Conservation (phyloP, 1,139 yeast species). For the Pneumocystis jirovecii region DNA sequence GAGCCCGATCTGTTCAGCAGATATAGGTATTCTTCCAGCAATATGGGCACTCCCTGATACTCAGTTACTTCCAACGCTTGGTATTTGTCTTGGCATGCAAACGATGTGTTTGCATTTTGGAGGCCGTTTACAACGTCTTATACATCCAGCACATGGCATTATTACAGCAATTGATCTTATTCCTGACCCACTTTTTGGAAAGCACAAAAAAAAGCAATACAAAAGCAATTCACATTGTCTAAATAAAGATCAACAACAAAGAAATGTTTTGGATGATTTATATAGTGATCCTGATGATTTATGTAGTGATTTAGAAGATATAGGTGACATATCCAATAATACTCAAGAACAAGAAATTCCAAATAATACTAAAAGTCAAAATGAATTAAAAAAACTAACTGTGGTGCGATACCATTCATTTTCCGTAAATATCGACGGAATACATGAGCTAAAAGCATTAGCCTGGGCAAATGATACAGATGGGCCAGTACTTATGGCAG, state of each 20-base stretch:
- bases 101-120: constrained; percentile 59
- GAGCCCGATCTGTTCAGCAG: constrained; percentile 47
- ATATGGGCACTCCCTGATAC: constrained; percentile 27
- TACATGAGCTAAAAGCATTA: constrained; percentile 13
- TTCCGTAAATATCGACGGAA: constrained; percentile 32
- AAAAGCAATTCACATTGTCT: constrained; percentile 24
- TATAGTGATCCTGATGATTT: too few relatives aligned
- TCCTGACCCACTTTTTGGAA: constrained; percentile 16
- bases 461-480: constrained; percentile 15
- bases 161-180: constrained; percentile 36
- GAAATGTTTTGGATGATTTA: neutral
- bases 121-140: constrained; percentile 38
- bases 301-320: too few relatives aligned
- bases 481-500: constrained; percentile 56
- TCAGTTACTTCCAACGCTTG: constrained; percentile 51
- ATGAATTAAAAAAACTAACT: constrained; percentile 17
- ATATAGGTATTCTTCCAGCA: constrained; percentile 62
- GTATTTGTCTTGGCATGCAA: constrained; percentile 90
- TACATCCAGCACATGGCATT: constrained; percentile 72
- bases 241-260: constrained; percentile 24
- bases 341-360: neutral
- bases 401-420: constrained; percentile 86
- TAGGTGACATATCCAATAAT: too few relatives aligned
- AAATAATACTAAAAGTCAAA: neutral
- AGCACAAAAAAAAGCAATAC: neutral